phyloP scores from a whole-genome alignment of 768 basidiomycete genomes.

The Mycena indigotica region DNA sequence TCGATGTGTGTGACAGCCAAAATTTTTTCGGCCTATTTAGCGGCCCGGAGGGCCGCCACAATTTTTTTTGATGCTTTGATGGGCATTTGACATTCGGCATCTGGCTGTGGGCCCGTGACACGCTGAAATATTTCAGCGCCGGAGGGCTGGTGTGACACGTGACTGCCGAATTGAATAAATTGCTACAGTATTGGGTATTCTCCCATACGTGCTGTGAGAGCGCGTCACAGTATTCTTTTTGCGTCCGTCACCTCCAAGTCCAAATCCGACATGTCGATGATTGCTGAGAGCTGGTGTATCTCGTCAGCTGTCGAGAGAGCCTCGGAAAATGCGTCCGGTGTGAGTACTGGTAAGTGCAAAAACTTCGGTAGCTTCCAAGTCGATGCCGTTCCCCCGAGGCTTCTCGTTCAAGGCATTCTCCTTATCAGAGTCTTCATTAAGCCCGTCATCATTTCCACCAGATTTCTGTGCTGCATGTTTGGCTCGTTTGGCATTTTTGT shows the following conservation, averaged over 20 bases:
- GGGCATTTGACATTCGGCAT: no score
- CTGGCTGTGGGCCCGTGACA: no score
- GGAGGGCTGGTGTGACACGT: no score
- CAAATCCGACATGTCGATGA: not conserved
- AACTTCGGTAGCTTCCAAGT: not conserved
- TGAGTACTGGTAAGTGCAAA: not conserved
- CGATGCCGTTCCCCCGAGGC: not conserved
- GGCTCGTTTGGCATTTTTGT: not conserved
- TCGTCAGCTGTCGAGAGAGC: not conserved
- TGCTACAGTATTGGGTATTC: no score
- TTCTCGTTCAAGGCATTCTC: not conserved
- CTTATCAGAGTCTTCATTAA: not conserved
- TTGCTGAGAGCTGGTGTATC: not conserved
- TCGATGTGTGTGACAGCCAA: no score
- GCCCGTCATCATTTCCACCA: not conserved
- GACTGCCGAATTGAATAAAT: no score
- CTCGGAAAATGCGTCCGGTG: not conserved
- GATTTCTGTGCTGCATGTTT: not conserved
- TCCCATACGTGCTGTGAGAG: not conserved
- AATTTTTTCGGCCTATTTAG: no score
- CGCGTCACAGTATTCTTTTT: not conserved
- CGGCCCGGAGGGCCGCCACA: no score
- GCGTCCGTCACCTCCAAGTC: not conserved
- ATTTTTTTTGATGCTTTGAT: no score
- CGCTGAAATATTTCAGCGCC: no score